phyloP scores from a whole-genome alignment of 192 early-diverging fungal genomes.

The Coemansia biformis region DNA sequence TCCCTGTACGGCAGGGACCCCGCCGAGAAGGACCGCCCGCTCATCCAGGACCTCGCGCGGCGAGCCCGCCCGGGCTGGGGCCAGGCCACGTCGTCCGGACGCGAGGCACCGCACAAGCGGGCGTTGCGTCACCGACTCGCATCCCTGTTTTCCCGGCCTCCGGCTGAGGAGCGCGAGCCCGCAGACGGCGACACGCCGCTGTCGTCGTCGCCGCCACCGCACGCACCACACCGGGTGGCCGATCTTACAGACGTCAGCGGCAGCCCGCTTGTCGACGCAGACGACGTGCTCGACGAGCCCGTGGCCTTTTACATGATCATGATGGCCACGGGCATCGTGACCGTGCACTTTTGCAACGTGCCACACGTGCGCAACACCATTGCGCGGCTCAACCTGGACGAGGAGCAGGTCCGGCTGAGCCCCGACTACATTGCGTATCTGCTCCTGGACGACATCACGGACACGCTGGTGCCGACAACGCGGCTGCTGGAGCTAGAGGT shows the following conservation, averaged over 20 bases:
- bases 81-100: too few species aligned
- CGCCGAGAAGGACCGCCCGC: conserved; percentile 14
- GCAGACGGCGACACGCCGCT: not conserved
- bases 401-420: conserved; percentile 20
- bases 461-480: conserved; percentile 84
- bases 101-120: not conserved
- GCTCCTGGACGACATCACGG: conserved; percentile 90
- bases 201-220: not conserved
- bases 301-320: conserved; percentile 46
- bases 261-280: not conserved
- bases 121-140: not conserved
- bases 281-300: conserved; percentile 33
- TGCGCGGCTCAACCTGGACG: conserved; percentile 50
- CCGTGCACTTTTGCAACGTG: conserved; percentile 29
- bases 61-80: conserved; percentile 4
- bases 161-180: not conserved
- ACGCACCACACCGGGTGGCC: too few species aligned
- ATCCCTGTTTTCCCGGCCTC: not conserved
- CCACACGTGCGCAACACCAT: conserved; percentile 52
- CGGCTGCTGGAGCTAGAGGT: conserved; percentile 90
- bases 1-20: not conserved
- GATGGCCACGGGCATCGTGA: conserved; percentile 33
- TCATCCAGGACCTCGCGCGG: conserved; percentile 19
- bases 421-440: conserved; percentile 92
- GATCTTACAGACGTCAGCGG: too few species aligned